Conservation (phyloP, 805 yeast species). For the Starmera amethionina region DNA sequence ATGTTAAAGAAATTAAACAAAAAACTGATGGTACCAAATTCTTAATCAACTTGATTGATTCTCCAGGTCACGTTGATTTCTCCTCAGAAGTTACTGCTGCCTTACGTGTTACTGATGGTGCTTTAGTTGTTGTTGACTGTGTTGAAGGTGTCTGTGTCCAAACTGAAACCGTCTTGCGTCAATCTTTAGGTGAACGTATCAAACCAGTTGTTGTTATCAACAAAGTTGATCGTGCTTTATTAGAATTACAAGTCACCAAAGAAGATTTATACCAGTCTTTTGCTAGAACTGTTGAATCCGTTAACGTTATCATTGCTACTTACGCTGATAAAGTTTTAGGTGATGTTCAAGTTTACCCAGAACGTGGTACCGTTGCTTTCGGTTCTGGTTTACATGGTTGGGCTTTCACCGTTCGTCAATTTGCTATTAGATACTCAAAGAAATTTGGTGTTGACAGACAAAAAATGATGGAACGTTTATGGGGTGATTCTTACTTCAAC, state of each 20-base stretch:
- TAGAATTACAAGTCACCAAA: slow-evolving; percentile 97
- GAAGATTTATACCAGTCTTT: slow-evolving; percentile 98
- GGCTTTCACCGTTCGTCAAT: slow-evolving; percentile 99
- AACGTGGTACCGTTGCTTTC: slow-evolving; percentile 97
- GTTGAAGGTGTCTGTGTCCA: slow-evolving; percentile 99
- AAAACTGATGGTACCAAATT: slow-evolving; percentile 77
- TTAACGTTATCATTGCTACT: slow-evolving; percentile 95
- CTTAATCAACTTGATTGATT: slow-evolving; percentile 96
- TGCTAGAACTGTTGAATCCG: slow-evolving; percentile 98
- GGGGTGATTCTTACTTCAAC: slow-evolving; percentile 99
- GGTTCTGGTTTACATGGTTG: slow-evolving; percentile 99
- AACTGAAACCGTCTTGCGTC: slow-evolving; percentile 99
- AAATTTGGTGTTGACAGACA: slow-evolving; percentile 97
- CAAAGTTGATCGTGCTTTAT: slow-evolving; percentile 99
- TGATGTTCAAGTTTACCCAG: slow-evolving; percentile 98
- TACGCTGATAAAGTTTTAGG: slow-evolving; percentile 86
- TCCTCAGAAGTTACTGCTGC: slow-evolving; percentile 99
- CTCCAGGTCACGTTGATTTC: slow-evolving; percentile 99
- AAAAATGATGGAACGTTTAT: slow-evolving; percentile 98
- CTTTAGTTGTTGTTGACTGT: slow-evolving; percentile 97
- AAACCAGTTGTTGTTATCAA: slow-evolving; percentile 97
- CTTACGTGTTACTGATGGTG: slow-evolving; percentile 99
- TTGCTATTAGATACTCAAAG: slow-evolving; percentile 95
- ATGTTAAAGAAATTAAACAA: slow-evolving; percentile 87
- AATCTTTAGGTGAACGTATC: slow-evolving; percentile 98